Evolutionary conservation across 371 early-diverging fungal species (phyloP).

Genomic region (Entomophthora muscae): DNA sequence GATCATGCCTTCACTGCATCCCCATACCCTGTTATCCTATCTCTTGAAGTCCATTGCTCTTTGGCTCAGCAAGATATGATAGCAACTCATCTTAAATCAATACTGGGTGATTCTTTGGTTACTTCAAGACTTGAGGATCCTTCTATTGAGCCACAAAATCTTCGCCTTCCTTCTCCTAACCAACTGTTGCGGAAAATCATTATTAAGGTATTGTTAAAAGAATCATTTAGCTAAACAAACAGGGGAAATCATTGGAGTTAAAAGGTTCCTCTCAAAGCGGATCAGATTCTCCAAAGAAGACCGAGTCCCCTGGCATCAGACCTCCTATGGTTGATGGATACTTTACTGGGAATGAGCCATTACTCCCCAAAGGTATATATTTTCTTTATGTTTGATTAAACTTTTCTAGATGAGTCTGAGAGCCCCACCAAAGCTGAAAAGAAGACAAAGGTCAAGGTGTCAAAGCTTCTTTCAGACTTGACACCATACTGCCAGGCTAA

Average conservation of each 20-base stretch:
- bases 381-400: too few species aligned
- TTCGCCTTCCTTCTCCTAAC: slow-evolving; percentile 41
- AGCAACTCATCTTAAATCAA: slow-evolving; percentile 35
- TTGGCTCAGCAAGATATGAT: slow-evolving; percentile 47
- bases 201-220: slow-evolving; percentile 33
- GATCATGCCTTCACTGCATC: slow-evolving; percentile 62
- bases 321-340: neutral
- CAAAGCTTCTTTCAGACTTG: slow-evolving; percentile 37
- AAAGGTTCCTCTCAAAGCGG: neutral
- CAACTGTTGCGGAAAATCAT: slow-evolving; percentile 39
- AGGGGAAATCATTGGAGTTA: slow-evolving; percentile 1
- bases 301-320: neutral
- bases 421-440: slow-evolving; percentile 14
- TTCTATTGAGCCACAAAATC: slow-evolving; percentile 10
- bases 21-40: slow-evolving; percentile 60
- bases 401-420: slow-evolving; percentile 11
- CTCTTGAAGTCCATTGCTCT: slow-evolving; percentile 61
- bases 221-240: neutral
- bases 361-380: too few species aligned
- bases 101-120: slow-evolving; percentile 41
- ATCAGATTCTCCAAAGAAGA: neutral
- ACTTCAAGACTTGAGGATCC: slow-evolving; percentile 18
- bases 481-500: slow-evolving; percentile 48
- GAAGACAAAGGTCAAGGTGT: slow-evolving; percentile 22
- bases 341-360: neutral